Evolutionary conservation across 768 basidiomycete species (phyloP), one percentile per base, ranked within the genome.

Genomic region (Lentinula boryana): DNA sequence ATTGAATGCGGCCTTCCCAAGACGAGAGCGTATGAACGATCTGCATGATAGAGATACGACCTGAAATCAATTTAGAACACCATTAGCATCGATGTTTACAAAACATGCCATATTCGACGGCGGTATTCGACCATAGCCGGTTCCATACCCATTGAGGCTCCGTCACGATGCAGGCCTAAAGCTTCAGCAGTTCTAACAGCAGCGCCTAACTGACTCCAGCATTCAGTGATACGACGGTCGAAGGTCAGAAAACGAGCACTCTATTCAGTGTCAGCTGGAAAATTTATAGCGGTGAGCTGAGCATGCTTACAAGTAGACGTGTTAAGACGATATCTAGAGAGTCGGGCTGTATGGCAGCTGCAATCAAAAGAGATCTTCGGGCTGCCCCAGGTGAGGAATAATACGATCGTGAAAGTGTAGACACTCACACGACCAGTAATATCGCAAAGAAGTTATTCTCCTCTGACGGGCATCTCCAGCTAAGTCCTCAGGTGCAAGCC

Each of bases 151-250:
- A 92, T 86, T 36, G 85, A 86, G 1, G 87, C 83, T 9, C 90
- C 91, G 72, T 98, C 95, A 55, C 95, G 83, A 74, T 97, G 95
- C 38, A 98, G 74, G 8, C 95, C 95, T 21, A 98, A 84, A 3
- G 95, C 95, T 68, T 96, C 94, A 8, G 94, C 95, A 35, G 95
- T 97, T 62, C 94, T 76, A 13, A 98, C 88, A 52, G 93, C 93
- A 5, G 95, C 94, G 38, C 95, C 95, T 16, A 98, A 78, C 68
- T 96, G 93, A 70, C 91, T 93, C 93, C 95, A 98, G 68, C 94
- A 95, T 74, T 97, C 95, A 7, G 94, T 95, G 61, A 96, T 89
- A 51, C 91, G 85, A 52, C 90, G 84, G 69, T 93, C 90, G 67
- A 92, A 83, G 63, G 84, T 84, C 58, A 84, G 69, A 68, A 83